Evolutionary conservation across 768 basidiomycete species (phyloP), one percentile per base, ranked within the genome.

Genomic region (Leucocoprinus leucothites): DNA sequence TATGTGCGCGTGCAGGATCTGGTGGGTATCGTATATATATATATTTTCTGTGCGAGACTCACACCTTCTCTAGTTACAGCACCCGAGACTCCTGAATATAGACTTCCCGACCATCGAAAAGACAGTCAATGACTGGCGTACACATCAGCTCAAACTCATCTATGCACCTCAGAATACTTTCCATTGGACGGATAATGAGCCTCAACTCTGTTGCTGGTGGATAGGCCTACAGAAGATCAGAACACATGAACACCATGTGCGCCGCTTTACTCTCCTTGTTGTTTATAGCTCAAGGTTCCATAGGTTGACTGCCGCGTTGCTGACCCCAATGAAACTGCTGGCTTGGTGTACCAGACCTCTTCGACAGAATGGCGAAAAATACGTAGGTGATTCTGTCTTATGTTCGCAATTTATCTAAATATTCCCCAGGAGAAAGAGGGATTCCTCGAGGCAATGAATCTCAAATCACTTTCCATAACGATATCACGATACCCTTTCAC

Each of bases 1-100:
- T 98, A 87, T 64, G 84, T 93, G 2, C 80, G 80, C 59, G 90
- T 98, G 2, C 71, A 75, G 1, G 92, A 96, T 58, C 74, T 98
- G 62, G 96, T 98, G 64, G 63, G 89, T 78, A 3, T 18, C 13
- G 8, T 25, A 8, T 21, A n/a, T 6, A 13, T 48, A 3, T 40
- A 13, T 35, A 11, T 9, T 24, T 14, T n/a, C 18, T 11, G 22
- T 19, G 21, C 18, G 41, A 1, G 18, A 14, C 26, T 26, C 16
- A 1, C 19, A 25, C 21, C n/a, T 24, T 14, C 14, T 24, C 14
- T 9, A 61, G 60, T 45, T 61, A 4, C 25, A 44, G 24, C 56
- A 59, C 35, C 60, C 60, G 2, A 49, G 28, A 18, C 45, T 61
- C 24, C 46, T 24, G 18, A 46, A 87, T 54, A 85, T 86, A 2